phyloP scores from a whole-genome alignment of 345 rosid genomes.

The Ceriops decandra region DNA sequence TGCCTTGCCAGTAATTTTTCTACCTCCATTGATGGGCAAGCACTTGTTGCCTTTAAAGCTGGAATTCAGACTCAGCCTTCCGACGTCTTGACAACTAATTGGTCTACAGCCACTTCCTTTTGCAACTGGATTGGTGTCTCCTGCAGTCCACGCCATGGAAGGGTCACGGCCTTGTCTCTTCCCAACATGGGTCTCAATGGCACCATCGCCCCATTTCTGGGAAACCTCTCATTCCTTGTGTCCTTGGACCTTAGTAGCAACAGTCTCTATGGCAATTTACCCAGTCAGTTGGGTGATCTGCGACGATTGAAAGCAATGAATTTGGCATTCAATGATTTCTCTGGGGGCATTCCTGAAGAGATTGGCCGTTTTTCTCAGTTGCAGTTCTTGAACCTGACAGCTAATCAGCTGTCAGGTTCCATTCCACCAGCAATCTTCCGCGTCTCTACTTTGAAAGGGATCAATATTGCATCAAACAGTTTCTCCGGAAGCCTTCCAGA shows the following conservation, averaged over 20 bases:
- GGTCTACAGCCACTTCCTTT: not conserved
- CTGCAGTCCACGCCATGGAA: not conserved
- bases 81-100: not conserved
- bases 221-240: constrained; percentile 20
- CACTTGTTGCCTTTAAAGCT: not conserved
- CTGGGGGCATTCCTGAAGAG: not conserved
- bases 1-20: not conserved
- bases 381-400: constrained; percentile 1
- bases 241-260: constrained; percentile 8
- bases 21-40: not conserved
- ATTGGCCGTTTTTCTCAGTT: not conserved
- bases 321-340: not conserved
- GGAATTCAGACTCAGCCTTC: not conserved
- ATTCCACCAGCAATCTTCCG: not conserved
- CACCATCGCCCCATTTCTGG: constrained; percentile 17
- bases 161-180: not conserved
- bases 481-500: constrained; percentile 7
- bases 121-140: not conserved
- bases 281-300: constrained; percentile 5
- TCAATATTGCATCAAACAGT: not conserved
- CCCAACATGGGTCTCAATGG: constrained; percentile 7
- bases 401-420: not conserved
- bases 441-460: not conserved
- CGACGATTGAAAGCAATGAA: not conserved
- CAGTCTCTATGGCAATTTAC: constrained; percentile 12